Base-by-base conservation (phyloP, 768 basidiomycete genomes). In the Terana coerulea region DNA sequence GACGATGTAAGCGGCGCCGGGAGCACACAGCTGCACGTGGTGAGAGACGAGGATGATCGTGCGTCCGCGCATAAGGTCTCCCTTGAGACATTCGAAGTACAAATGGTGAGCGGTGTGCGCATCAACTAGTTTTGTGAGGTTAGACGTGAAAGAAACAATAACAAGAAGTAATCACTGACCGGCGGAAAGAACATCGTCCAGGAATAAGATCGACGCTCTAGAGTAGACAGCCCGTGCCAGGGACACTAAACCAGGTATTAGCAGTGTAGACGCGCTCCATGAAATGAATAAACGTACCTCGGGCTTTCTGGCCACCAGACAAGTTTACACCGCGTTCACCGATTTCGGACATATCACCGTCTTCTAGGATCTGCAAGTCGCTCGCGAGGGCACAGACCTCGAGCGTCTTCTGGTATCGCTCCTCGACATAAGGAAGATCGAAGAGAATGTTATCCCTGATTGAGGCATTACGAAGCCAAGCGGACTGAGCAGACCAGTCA, bases 41-140 rank as follows among this genome's bases (percentile, higher is more conserved):
- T 99, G 95, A 2, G 95, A 97, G 45, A 97, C 93, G 21, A 98
- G 75, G 39, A 98, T 75, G 43, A 95, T 71, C 0, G 95, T 97
- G 41, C 94, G 77, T 15, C 81, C 84, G n/a, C 71, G 67, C 64
- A 93, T 75, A 35, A 97, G 71, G 41, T 88, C 83, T 7, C 95
- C 93, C 56, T 78, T 75, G 19, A 98, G 72, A 59, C 91, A 94
- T 47, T 91, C 75, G 17, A 81, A 73, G 60, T 86, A 86, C 39
- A 98, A 79, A 68, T 90, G 88, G 56, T 86, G 81, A 0, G 92
- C 88, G 0, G 91, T 93, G 58, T 86, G 83, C 1, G 83, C 91
- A 61, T 98, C 94, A 41, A 97, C 94, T 77, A 60, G 52, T 35
- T 22, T 5, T 17, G 22, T 45, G 31, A 52, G 39, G 8, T 4